A percentile compares a stretch with the other conserved stretches of the same genome.
Conservation (phyloP, 2,329 filamentous ascomycete species). For the Colletotrichum destructivum region DNA sequence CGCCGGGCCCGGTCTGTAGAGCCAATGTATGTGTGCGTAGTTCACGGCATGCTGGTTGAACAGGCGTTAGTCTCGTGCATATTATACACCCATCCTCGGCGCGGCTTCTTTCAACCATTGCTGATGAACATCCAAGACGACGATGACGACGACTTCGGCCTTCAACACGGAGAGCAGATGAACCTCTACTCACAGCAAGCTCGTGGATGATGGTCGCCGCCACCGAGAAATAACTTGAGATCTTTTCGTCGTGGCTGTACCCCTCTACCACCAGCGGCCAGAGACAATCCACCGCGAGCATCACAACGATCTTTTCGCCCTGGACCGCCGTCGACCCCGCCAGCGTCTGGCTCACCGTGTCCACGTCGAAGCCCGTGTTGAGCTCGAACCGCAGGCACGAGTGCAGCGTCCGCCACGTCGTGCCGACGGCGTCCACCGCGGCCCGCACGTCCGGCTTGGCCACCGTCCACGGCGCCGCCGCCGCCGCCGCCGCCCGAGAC, state of each 20-base stretch:
- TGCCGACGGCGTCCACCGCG: background rate
- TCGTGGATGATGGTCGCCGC: conserved; percentile 15
- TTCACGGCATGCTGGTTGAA: conserved; percentile 2
- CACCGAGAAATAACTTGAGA: background rate
- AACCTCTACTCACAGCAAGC: background rate
- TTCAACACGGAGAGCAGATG: background rate
- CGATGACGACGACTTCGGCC: too few relatives aligned
- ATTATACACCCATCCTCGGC: too few relatives aligned
- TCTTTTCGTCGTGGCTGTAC: conserved; percentile 11
- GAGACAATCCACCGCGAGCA: background rate
- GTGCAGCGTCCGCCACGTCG: background rate
- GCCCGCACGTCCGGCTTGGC: background rate
- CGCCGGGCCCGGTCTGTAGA: background rate
- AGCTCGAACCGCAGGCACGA: background rate
- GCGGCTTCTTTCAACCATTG: background rate
- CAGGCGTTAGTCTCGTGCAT: background rate
- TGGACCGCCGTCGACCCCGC: background rate
- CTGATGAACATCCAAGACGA: background rate
- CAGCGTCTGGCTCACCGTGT: background rate
- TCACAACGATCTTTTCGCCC: background rate
- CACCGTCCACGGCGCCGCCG: background rate
- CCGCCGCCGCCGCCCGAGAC: too few relatives aligned
- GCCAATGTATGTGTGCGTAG: conserved; percentile 5
- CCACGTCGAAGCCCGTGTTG: too few relatives aligned
- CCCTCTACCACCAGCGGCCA: conserved; percentile 2